These are phyloP conservation scores for Sphagnurus paluster DNA, from an alignment of 1,284 basidiomycete species.

Conservation along the genomic window DNA sequence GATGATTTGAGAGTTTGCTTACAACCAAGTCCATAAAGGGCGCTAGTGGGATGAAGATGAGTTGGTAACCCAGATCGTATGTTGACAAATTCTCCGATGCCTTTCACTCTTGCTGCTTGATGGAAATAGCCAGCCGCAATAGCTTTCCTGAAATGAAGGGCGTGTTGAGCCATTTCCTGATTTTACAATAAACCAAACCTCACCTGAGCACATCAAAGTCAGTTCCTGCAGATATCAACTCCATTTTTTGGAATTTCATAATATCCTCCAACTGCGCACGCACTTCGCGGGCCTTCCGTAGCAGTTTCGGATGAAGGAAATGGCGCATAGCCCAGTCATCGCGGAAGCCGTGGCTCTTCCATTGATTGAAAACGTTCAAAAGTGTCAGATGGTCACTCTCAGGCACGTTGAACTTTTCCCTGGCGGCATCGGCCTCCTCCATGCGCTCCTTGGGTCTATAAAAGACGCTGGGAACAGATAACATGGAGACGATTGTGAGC, in stretches of 20 bases:
- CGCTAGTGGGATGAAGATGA: conserved; percentile 94
- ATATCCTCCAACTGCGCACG: conserved; percentile 96
- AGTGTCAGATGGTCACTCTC: conserved; percentile 97
- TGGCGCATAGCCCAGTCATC: conserved; percentile 96
- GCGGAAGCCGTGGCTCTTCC: conserved; percentile 93
- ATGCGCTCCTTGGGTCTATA: conserved; percentile 94
- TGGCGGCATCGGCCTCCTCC: conserved; percentile 94
- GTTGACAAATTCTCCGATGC: conserved; percentile 98
- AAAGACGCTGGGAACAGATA: conserved; percentile 96
- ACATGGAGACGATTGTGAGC: conserved; percentile 98
- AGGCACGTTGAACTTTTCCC: conserved; percentile 98
- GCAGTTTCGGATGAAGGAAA: conserved; percentile 94
- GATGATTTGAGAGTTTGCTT: conserved; percentile 28
- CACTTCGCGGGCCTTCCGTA: conserved; percentile 97
- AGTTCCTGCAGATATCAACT: conserved; percentile 85
- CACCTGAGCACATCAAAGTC: conserved; percentile 94
- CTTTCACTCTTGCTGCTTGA: conserved; percentile 96
- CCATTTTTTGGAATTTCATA: conserved; percentile 98
- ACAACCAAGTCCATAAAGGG: conserved; percentile 96
- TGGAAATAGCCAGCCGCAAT: conserved; percentile 99
- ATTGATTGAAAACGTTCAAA: conserved; percentile 96
- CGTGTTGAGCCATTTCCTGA: neutral
- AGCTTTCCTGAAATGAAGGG: conserved; percentile 74
- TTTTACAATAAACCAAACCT: neutral
- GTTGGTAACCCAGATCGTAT: conserved; percentile 93